Conservation (phyloP, 1,284 basidiomycete species). For the Puccinia triticina region DNA sequence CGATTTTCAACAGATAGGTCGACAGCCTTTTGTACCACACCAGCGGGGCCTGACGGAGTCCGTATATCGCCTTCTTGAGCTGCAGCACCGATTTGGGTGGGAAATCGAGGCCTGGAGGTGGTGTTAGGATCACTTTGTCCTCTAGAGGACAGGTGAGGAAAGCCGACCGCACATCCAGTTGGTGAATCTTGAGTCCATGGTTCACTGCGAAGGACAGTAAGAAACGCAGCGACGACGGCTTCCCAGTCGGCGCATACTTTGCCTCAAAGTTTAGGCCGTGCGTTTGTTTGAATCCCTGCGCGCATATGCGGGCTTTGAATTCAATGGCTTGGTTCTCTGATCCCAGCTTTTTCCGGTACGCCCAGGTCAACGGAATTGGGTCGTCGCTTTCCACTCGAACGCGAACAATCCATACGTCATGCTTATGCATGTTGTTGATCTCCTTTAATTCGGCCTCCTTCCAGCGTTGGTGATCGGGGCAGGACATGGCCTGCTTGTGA, state of each 20-base stretch:
- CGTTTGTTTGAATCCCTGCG: constrained; percentile 51
- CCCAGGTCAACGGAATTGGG: too few species aligned
- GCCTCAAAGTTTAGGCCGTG: constrained; percentile 49
- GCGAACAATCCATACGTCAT: too few species aligned
- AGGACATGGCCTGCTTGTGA: neutral
- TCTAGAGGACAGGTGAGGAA: too few species aligned
- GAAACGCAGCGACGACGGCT: constrained; percentile 1
- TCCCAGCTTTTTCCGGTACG: too few species aligned
- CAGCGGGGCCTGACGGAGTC: neutral
- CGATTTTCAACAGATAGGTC: neutral
- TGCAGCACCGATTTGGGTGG: neutral
- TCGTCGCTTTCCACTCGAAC: too few species aligned
- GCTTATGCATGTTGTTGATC: too few species aligned
- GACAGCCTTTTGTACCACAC: neutral
- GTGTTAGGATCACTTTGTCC: neutral
- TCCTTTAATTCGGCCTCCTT: neutral
- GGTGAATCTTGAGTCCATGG: constrained; percentile 38
- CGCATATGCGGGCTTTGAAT: constrained; percentile 52
- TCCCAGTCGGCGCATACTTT: constrained; percentile 50
- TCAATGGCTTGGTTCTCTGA: constrained; percentile 10
- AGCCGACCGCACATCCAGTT: constrained; percentile 41
- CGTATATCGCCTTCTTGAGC: constrained; percentile 9
- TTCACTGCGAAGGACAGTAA: constrained; percentile 45
- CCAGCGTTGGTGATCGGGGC: neutral
- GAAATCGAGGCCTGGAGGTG: neutral